Conservation (phyloP, 202 grass and related monocot genomes). For the Thinopyrum obtusiflorum region DNA sequence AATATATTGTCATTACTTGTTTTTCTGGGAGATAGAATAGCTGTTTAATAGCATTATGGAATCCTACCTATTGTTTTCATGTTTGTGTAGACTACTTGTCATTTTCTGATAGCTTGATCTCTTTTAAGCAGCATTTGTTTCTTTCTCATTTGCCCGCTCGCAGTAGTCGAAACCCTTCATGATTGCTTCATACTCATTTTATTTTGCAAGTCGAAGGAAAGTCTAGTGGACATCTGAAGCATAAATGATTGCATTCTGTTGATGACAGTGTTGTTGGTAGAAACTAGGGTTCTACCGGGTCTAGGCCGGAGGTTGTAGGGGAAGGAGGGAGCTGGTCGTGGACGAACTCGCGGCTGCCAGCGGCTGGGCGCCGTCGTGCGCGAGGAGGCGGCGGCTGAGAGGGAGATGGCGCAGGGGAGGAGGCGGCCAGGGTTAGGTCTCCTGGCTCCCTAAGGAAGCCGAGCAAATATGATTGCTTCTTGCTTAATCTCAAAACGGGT, state of each 20-base stretch:
- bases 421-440: too few relatives aligned
- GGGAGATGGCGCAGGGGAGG: too few relatives aligned
- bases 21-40: background rate
- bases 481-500: too few relatives aligned
- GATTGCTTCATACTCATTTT: background rate
- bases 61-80: background rate
- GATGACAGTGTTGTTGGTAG: background rate
- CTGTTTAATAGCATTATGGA: background rate
- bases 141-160: background rate
- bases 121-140: background rate
- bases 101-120: background rate
- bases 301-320: too few relatives aligned
- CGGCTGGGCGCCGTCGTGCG: too few relatives aligned
- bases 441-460: too few relatives aligned
- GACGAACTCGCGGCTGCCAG: too few relatives aligned
- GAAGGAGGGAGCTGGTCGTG: too few relatives aligned
- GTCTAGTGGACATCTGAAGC: background rate
- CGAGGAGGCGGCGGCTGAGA: too few relatives aligned
- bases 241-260: background rate
- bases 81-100: background rate
- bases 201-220: background rate
- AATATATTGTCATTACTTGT: slow-evolving; percentile 12
- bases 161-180: background rate
- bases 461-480: too few relatives aligned
- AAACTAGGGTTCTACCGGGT: too few relatives aligned